Evolutionary conservation across 2,329 filamentous ascomycete species (phyloP).

Genomic region (Pseudocercospora musae): DNA sequence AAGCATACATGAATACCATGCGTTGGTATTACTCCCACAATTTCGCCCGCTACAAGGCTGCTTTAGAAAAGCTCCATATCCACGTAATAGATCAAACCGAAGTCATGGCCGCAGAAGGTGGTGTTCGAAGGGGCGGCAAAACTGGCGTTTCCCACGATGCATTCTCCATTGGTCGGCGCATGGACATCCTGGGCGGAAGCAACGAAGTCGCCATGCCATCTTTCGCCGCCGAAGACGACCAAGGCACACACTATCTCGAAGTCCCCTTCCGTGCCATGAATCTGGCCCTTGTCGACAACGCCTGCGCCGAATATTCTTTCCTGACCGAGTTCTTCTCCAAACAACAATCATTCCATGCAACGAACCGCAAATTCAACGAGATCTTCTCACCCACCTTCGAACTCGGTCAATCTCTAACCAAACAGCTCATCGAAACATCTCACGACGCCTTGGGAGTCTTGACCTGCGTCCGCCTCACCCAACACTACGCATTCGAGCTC

Average conservation of each 20-base stretch:
- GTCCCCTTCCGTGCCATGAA: conserved; percentile 93
- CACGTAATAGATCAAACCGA: conserved; percentile 81
- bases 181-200: conserved; percentile 73
- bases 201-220: conserved; percentile 77
- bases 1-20: conserved; percentile 98
- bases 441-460: conserved; percentile 83
- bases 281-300: conserved; percentile 87
- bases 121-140: conserved; percentile 39
- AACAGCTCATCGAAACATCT: conserved; percentile 69
- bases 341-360: conserved; percentile 64
- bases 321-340: conserved; percentile 85
- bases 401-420: conserved; percentile 75
- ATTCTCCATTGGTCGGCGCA: conserved; percentile 81
- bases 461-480: conserved; percentile 88
- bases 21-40: conserved; percentile 95
- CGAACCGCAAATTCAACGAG: conserved; percentile 78
- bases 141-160: conserved; percentile 62
- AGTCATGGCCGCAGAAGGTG: conserved; percentile 64
- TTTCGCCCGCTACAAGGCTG: conserved; percentile 81
- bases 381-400: conserved; percentile 88
- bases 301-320: conserved; percentile 92
- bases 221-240: conserved; percentile 87
- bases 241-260: conserved; percentile 81
- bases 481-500: conserved; percentile 89
- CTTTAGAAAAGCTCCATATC: conserved; percentile 79